Evolutionary conservation across 2,329 filamentous ascomycete species (phyloP).

Genomic region (Fusarium chaquense): DNA sequence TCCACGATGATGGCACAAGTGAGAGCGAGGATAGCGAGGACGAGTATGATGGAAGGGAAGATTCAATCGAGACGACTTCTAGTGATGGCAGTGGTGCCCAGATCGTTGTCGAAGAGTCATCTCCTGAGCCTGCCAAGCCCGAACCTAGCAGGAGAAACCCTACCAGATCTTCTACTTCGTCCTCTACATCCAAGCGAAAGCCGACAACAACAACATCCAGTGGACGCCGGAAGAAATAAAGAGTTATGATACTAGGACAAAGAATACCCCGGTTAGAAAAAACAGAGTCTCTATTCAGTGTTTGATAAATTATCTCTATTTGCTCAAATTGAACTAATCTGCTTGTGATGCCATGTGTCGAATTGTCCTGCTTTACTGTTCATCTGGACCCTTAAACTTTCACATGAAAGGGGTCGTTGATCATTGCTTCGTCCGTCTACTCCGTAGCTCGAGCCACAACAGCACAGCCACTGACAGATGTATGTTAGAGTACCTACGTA

Average conservation of each 20-base stretch:
- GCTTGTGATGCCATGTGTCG: not conserved
- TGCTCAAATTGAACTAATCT: not conserved
- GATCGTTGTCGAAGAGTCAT: constrained; percentile 52
- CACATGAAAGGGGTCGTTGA: constrained; percentile 24
- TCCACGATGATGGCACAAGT: constrained; percentile 52
- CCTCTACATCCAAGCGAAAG: constrained; percentile 58
- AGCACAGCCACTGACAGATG: constrained; percentile 25
- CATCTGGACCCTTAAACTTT: constrained; percentile 10
- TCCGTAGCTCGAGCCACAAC: constrained; percentile 31
- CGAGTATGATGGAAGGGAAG: constrained; percentile 46
- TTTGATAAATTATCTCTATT: constrained; percentile 32
- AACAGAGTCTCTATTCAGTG: constrained; percentile 18
- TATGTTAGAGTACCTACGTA: constrained; percentile 22
- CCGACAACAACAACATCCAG: constrained; percentile 42
- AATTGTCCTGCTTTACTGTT: not conserved
- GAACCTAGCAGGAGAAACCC: constrained; percentile 54
- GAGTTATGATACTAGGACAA: constrained; percentile 25
- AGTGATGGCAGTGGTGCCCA: constrained; percentile 56
- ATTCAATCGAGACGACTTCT: constrained; percentile 49
- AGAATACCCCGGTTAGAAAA: constrained; percentile 20
- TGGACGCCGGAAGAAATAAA: constrained; percentile 54
- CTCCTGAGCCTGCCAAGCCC: constrained; percentile 46
- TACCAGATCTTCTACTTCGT: constrained; percentile 43
- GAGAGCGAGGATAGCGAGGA: constrained; percentile 51
- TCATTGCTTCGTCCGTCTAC: not conserved